These are phyloP conservation scores for Ballota nigra DNA, from an alignment of 257 asterid species.

Conservation along the genomic window DNA sequence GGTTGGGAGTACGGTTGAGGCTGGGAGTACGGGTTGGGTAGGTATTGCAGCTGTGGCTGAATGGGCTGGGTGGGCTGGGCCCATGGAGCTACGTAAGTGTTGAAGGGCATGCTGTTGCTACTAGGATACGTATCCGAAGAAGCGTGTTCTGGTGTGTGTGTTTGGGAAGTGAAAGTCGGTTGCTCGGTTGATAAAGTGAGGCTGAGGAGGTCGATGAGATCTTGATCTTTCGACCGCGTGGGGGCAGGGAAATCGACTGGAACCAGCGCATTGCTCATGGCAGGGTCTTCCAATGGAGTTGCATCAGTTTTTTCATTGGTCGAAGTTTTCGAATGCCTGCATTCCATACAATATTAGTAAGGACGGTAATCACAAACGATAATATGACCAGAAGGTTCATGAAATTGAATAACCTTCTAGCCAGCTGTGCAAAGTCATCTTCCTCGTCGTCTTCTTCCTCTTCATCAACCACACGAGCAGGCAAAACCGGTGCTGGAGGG, in stretches of 20 bases:
- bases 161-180: slow-evolving; percentile 29
- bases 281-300: slow-evolving; percentile 30
- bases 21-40: slow-evolving; percentile 28
- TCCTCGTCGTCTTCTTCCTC: slow-evolving; percentile 48
- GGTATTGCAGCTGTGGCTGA: slow-evolving; percentile 23
- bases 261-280: slow-evolving; percentile 59
- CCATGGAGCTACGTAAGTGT: slow-evolving; percentile 86
- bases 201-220: slow-evolving; percentile 72
- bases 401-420: slow-evolving; percentile 63
- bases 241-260: slow-evolving; percentile 43
- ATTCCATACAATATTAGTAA: slow-evolving; percentile 8
- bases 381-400: background rate
- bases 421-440: slow-evolving; percentile 90
- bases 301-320: slow-evolving; percentile 23
- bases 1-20: slow-evolving; percentile 26
- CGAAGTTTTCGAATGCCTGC: slow-evolving; percentile 61
- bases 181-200: slow-evolving; percentile 52
- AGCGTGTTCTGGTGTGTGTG: slow-evolving; percentile 31
- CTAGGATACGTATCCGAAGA: slow-evolving; percentile 41
- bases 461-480: slow-evolving; percentile 42
- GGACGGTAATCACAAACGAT: background rate
- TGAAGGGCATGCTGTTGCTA: slow-evolving; percentile 41
- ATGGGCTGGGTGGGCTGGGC: slow-evolving; percentile 40
- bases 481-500: slow-evolving; percentile 41
- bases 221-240: slow-evolving; percentile 55